phyloP scores from a whole-genome alignment of 192 early-diverging fungal species.

The Haplosporangium gracile region DNA sequence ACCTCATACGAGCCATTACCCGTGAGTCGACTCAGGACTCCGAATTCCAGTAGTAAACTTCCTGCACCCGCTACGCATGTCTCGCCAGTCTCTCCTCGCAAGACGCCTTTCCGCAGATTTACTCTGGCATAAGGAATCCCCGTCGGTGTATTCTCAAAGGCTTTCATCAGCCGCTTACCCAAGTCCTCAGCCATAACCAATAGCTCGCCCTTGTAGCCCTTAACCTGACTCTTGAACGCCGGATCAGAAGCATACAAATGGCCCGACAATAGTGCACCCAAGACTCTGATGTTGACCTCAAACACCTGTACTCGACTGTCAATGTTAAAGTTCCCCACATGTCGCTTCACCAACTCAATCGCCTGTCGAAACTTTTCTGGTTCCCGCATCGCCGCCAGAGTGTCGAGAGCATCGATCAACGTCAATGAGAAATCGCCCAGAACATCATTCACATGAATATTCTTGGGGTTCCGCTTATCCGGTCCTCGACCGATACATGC shows the following conservation, averaged over 20 bases:
- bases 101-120: conserved; percentile 83
- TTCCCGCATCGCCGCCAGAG: conserved; percentile 72
- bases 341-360: conserved; percentile 72
- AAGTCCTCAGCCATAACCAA: conserved; percentile 84
- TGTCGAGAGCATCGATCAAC: conserved; percentile 93
- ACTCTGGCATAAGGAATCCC: conserved; percentile 89
- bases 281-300: conserved; percentile 92
- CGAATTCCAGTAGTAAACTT: conserved; percentile 94
- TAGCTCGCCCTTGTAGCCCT: conserved; percentile 84
- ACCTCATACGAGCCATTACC: conserved; percentile 85
- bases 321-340: conserved; percentile 81
- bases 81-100: conserved; percentile 72
- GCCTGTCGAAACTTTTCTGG: conserved; percentile 31
- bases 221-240: conserved; percentile 67
- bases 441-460: conserved; percentile 89
- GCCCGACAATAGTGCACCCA: conserved; percentile 91
- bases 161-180: conserved; percentile 86
- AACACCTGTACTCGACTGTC: conserved; percentile 95
- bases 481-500: conserved; percentile 81
- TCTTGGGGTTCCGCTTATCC: conserved; percentile 71
- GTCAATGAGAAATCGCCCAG: conserved; percentile 94
- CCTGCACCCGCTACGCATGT: conserved; percentile 94
- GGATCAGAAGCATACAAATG: conserved; percentile 87
- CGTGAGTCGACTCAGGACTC: conserved; percentile 87
- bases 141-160: conserved; percentile 84